Percentiles rank a stretch among this genome's conserved stretches.
These are phyloP conservation scores for Brassica balearica DNA, from an alignment of 441 rosid species.

Conservation along the genomic window DNA sequence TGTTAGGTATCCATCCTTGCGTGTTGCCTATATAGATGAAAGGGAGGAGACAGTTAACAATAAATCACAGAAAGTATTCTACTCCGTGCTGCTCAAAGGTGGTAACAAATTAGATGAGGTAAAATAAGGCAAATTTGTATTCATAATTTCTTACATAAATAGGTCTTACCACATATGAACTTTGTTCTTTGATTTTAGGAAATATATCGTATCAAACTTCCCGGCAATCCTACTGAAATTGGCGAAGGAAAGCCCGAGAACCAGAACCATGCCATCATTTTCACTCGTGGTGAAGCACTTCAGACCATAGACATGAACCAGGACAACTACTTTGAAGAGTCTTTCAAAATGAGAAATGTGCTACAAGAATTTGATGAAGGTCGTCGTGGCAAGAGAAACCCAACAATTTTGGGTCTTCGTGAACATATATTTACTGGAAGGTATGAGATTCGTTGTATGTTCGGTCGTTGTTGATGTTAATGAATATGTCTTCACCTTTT, in stretches of 20 bases:
- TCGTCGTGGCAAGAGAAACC: slow-evolving; percentile 61
- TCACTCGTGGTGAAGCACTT: slow-evolving; percentile 97
- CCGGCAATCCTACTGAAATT: slow-evolving; percentile 84
- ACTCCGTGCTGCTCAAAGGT: slow-evolving; percentile 94
- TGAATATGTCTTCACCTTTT: slow-evolving; percentile 11
- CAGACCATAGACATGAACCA: slow-evolving; percentile 99
- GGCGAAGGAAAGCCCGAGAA: slow-evolving; percentile 99
- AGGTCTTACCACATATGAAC: slow-evolving; percentile 1
- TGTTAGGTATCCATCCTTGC: slow-evolving; percentile 82
- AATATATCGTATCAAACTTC: slow-evolving; percentile 95
- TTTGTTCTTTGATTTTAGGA: slow-evolving; percentile 54
- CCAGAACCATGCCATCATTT: slow-evolving; percentile 94
- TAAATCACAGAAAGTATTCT: slow-evolving; percentile 57
- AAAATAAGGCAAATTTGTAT: slow-evolving; percentile 38
- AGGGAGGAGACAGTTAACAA: slow-evolving; percentile 68
- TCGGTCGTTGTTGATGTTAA: slow-evolving; percentile 23
- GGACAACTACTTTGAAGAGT: slow-evolving; percentile 99
- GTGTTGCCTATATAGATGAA: slow-evolving; percentile 91
- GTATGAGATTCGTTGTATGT: slow-evolving; percentile 43
- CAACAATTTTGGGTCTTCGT: slow-evolving; percentile 89
- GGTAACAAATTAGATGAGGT: slow-evolving; percentile 79
- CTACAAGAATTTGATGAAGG: slow-evolving; percentile 70
- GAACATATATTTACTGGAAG: slow-evolving; percentile 99
- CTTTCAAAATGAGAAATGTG: slow-evolving; percentile 96
- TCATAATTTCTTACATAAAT: slow-evolving; percentile 4